Conservation (phyloP, 345 rosid species). For the Salix viminalis region DNA sequence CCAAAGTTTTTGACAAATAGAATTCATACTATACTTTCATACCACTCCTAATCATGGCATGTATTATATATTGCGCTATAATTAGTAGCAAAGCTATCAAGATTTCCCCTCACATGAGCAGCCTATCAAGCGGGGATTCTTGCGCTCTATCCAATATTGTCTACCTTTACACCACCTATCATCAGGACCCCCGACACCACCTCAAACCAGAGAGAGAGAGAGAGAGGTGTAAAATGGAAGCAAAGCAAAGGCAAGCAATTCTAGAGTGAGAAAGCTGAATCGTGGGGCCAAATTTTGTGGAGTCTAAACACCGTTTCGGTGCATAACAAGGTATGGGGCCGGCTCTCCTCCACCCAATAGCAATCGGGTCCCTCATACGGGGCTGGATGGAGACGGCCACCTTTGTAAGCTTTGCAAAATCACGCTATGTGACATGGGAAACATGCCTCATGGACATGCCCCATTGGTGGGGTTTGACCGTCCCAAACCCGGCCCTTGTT, state of each 20-base stretch:
- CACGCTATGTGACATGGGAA: slow-evolving; percentile 32
- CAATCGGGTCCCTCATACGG: slow-evolving; percentile 22
- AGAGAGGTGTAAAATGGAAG: slow-evolving; percentile 47
- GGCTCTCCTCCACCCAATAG: slow-evolving; percentile 12
- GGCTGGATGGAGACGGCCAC: slow-evolving; percentile 25
- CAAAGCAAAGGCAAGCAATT: slow-evolving; percentile 43
- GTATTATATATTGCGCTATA: slow-evolving; percentile 24
- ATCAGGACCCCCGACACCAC: slow-evolving; percentile 29
- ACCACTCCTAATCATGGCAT: slow-evolving; percentile 41
- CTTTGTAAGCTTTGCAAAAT: slow-evolving; percentile 24
- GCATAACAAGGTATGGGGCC: slow-evolving; percentile 47
- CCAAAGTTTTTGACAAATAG: slow-evolving; percentile 27
- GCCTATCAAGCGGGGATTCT: slow-evolving; percentile 21
- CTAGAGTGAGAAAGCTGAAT: slow-evolving; percentile 36
- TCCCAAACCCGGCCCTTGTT: slow-evolving; percentile 3
- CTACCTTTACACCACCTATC: slow-evolving; percentile 40
- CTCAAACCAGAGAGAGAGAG: slow-evolving; percentile 1
- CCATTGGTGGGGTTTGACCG: slow-evolving; percentile 26
- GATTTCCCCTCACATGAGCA: slow-evolving; percentile 21
- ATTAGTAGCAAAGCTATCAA: slow-evolving; percentile 26
- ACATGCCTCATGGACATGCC: slow-evolving; percentile 22
- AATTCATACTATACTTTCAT: slow-evolving; percentile 31
- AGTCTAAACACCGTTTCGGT: slow-evolving; percentile 28
- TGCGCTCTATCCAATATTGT: slow-evolving; percentile 6
- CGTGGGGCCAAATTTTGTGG: slow-evolving; percentile 28